phyloP scores from a whole-genome alignment of 192 early-diverging fungal species.

The Coemansia sp. region DNA sequence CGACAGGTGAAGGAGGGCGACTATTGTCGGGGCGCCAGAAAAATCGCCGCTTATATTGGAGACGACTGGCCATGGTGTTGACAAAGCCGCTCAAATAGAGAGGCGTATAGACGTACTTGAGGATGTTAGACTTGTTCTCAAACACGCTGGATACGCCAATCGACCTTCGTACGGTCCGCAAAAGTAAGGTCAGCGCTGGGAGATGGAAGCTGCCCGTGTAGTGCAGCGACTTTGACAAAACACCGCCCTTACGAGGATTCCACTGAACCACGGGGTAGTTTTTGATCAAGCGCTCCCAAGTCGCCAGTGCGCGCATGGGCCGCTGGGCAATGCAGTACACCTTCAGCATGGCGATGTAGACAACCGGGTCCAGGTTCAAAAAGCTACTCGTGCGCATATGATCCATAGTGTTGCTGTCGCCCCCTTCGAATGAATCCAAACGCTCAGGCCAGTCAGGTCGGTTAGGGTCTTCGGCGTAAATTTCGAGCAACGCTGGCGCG shows the following conservation, averaged over 20 bases:
- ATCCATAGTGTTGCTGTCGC: constrained; percentile 3
- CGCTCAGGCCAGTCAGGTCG: constrained; percentile 2
- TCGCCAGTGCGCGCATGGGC: constrained; percentile 41
- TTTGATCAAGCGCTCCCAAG: constrained; percentile 41
- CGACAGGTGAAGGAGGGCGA: not conserved
- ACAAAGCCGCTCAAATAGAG: constrained; percentile 11
- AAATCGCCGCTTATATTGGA: constrained; percentile 10
- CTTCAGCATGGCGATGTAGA: constrained; percentile 51
- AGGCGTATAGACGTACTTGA: constrained; percentile 12
- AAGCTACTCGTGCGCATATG: constrained; percentile 35
- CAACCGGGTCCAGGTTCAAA: constrained; percentile 42
- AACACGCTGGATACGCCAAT: constrained; percentile 19
- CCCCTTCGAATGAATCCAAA: not conserved
- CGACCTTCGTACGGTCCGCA: constrained; percentile 28
- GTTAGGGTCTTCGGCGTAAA: constrained; percentile 27
- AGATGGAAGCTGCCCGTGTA: constrained; percentile 44
- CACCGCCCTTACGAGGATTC: constrained; percentile 42
- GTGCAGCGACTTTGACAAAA: constrained; percentile 25
- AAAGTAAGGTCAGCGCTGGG: constrained; percentile 31
- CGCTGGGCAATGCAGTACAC: constrained; percentile 25
- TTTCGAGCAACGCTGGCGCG: constrained; percentile 19
- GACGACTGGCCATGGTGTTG: not conserved
- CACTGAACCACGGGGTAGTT: constrained; percentile 48
- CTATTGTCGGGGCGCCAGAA: not conserved
- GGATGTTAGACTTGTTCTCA: not conserved